Conservation (phyloP, 371 early-diverging fungal genomes). For the Zancudomyces culisetae region DNA sequence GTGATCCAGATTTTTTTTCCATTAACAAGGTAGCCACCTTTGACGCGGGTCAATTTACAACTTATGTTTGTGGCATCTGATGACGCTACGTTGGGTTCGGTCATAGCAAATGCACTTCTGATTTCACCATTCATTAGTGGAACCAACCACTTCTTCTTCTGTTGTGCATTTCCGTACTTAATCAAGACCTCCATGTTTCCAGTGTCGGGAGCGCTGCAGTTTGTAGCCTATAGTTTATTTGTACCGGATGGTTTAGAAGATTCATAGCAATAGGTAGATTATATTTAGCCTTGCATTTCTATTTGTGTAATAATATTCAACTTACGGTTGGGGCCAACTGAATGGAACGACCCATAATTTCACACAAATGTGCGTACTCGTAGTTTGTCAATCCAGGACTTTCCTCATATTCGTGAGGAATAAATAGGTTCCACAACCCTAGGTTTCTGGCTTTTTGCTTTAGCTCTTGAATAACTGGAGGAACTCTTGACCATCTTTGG, state of each 20-base stretch:
- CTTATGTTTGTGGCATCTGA: conserved; percentile 94
- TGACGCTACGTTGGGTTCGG: conserved; percentile 79
- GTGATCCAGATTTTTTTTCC: conserved; percentile 95
- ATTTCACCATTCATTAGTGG: conserved; percentile 78
- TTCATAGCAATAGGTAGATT: too few relatives aligned
- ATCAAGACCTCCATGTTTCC: conserved; percentile 97
- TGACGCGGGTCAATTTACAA: conserved; percentile 34
- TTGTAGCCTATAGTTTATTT: conserved; percentile 80
- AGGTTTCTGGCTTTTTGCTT: conserved; percentile 66
- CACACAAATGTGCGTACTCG: conserved; percentile 81
- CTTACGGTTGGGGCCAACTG: conserved; percentile 20
- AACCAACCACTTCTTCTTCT: conserved; percentile 66
- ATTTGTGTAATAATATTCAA: not conserved
- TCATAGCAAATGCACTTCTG: conserved; percentile 94
- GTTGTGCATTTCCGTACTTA: conserved; percentile 72
- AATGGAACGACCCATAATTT: conserved; percentile 60
- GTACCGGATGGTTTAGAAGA: too few relatives aligned
- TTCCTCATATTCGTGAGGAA: conserved; percentile 48
- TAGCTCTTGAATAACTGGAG: conserved; percentile 68
- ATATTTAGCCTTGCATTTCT: not conserved
- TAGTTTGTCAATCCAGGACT: conserved; percentile 88
- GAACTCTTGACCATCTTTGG: conserved; percentile 32
- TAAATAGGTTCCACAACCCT: conserved; percentile 91
- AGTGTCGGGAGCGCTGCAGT: conserved; percentile 89
- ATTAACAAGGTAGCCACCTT: conserved; percentile 60